Evolutionary conservation across 2,329 filamentous ascomycete genomes (phyloP), one percentile per base, ranked within the genome.

Genomic region (Alternaria sp.): DNA sequence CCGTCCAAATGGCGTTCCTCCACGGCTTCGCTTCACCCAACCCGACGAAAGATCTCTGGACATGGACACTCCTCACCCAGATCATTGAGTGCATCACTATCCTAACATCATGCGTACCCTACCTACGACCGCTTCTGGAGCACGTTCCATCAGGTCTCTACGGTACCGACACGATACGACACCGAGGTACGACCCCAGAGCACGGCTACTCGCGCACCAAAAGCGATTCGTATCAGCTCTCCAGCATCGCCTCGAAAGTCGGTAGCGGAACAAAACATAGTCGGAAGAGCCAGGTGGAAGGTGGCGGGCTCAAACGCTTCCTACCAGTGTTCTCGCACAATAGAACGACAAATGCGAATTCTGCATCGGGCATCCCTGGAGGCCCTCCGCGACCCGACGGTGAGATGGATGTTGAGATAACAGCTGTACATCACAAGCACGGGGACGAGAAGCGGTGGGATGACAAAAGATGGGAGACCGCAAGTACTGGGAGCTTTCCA

Each of bases 71-170:
- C 3, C 57, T 73, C 15, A 71, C 76, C 6, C 77, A 78, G 40
- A 68, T 78, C 44, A 72, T 78, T 21, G 69, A 77, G 63, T 78
- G 75, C 63, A 74, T 78, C 36, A 78, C 76, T 0, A 77, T 79
- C 21, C 62, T 79, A 43, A 78, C 77, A 26, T 77, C 76, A 19
- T 79, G 76, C 51, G 69, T 79, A 3, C 77, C 77, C 1, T 78
- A 79, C 44, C 71, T 79, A 9, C 75, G 76, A 5, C 77, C 77
- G n/a, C 70, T 79, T 4, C 65, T 78, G 3, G 76, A 78, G 46
- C 71, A 74, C 1, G 63, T 78, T 0, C 74, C 74, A 9, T 77
- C 77, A 17, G 77, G 77, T 2, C 64, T 79, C 9, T 78, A 78
- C 43, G 75, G 69, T 7, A 71, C 73, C 9, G 77, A 78, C 52